Evolutionary conservation across 202 grass and related monocot genomes (phyloP).

Genomic region (Eragrostis tef): DNA sequence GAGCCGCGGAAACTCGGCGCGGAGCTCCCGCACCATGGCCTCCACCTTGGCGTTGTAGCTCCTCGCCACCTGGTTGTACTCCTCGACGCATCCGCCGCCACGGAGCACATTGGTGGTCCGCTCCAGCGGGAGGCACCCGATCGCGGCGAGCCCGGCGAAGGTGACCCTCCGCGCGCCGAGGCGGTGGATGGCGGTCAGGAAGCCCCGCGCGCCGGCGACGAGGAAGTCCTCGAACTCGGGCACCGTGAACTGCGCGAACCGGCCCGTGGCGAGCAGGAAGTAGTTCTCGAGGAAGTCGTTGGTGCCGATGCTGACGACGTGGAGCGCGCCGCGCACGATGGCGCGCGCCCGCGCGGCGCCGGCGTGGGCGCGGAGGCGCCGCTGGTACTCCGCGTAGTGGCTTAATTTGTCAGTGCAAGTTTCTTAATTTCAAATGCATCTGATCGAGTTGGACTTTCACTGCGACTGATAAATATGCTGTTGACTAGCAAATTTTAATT

Average conservation of each 20-base stretch:
- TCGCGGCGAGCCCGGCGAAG: slow-evolving; percentile 63
- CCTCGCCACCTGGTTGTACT: slow-evolving; percentile 68
- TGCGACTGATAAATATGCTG: no score
- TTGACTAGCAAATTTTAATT: no score
- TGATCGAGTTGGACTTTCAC: no score
- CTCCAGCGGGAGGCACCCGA: slow-evolving; percentile 88
- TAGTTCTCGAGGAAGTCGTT: slow-evolving; percentile 97
- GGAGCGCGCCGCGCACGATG: slow-evolving; percentile 50
- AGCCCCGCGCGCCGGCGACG: slow-evolving; percentile 48
- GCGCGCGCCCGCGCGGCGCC: slow-evolving; percentile 27
- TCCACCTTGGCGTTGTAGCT: slow-evolving; percentile 55
- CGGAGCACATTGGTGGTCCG: slow-evolving; percentile 50
- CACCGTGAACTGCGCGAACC: slow-evolving; percentile 61
- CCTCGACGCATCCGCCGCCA: slow-evolving; percentile 50
- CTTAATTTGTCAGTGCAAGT: neutral
- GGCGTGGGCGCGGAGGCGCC: slow-evolving; percentile 55
- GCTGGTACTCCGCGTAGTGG: slow-evolving; percentile 74
- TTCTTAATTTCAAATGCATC: slow-evolving; percentile 6
- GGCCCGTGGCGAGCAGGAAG: slow-evolving; percentile 55
- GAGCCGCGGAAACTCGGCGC: slow-evolving; percentile 34
- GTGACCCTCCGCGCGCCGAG: slow-evolving; percentile 62
- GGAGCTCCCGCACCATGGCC: slow-evolving; percentile 48
- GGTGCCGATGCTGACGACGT: slow-evolving; percentile 81
- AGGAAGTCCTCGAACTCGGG: slow-evolving; percentile 72
- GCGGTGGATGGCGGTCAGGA: slow-evolving; percentile 54